Evolutionary conservation across 1,284 basidiomycete genomes (phyloP), one percentile per base, ranked within the genome.

Genomic region (Volvariella volvacea): DNA sequence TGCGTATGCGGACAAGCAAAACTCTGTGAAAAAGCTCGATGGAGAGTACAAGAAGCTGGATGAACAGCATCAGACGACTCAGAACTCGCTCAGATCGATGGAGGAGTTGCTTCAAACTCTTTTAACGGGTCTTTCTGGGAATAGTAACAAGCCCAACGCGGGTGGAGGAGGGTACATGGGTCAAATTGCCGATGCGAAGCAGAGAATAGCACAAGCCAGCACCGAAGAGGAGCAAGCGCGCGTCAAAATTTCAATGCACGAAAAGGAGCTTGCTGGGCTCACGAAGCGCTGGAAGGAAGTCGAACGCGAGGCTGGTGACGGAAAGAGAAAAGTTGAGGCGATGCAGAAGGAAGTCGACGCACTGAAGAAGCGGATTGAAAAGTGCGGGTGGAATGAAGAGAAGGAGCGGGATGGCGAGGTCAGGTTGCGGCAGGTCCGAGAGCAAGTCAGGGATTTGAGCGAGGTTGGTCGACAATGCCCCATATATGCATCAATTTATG

Each of bases 91-190:
- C 3, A 65, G 74, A 19, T 86, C 81, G 31, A 79, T 86, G 14
- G 95, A 99, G 62, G 92, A 94, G 58, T 83, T 99, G n/a, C 75
- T 99, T 0, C 95, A 98, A 62, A 93, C 91, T 0, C 78, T 99
- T 8, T 75, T 95, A 34, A 99, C 95, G 0, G 96, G 96, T 39
- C 80, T 99, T 15, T 86, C 88, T 1, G 81, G 80, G 4, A 77
- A 74, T 31, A 74, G 73, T 33, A 76, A 80, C 22, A 70, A 68
- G 32, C 76, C 80, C 22, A 70, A 68, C 45, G 71, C 69, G 42
- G 71, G 64, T 3, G 87, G 92, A 7, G 93, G 94, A 8, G 94
- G 94, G 0, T 99, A 97, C 64, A 87, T 98, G 80, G 96, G 94
- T 21, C 93, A 97, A 60, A 78, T 99, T 20, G 90, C 93, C 1